A percentile compares a stretch with the other conserved stretches of the same genome.
These are phyloP conservation scores for Physcomitrium patens DNA, from an alignment of 225 moss, liverwort and hornwort species.

Conservation along the genomic window DNA sequence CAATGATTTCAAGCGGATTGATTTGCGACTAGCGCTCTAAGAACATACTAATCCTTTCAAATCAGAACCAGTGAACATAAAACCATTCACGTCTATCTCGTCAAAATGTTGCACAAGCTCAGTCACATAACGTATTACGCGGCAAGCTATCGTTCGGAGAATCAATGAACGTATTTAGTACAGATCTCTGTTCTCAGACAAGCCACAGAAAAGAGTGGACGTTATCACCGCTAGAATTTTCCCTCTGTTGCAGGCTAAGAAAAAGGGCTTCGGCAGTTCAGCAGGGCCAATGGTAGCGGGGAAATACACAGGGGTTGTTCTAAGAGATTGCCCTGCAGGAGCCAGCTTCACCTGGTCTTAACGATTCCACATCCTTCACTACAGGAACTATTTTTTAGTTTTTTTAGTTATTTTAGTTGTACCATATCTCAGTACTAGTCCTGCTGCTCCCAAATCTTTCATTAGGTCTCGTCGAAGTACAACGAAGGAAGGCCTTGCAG, in stretches of 20 bases:
- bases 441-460: slow-evolving; percentile 43
- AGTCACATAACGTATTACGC: not conserved
- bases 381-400: slow-evolving; percentile 56
- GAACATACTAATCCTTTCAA: not conserved
- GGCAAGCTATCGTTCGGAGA: not conserved
- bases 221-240: not conserved
- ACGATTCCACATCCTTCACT: slow-evolving; percentile 60
- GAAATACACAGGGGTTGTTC: slow-evolving; percentile 35
- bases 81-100: not conserved
- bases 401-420: too few relatives aligned
- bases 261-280: slow-evolving; percentile 76
- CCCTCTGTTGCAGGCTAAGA: slow-evolving; percentile 52
- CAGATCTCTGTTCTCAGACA: not conserved
- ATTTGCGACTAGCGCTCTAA: not conserved
- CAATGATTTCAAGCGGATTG: not conserved
- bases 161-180: not conserved
- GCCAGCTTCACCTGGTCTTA: slow-evolving; percentile 58
- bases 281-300: slow-evolving; percentile 49
- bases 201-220: not conserved
- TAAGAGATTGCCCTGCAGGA: slow-evolving; percentile 46
- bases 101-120: not conserved
- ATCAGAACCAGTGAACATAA: not conserved
- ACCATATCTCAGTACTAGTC: slow-evolving; percentile 68
- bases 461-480: slow-evolving; percentile 26
- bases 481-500: slow-evolving; percentile 30